Evolutionary conservation across 768 basidiomycete genomes (phyloP), one percentile per base, ranked within the genome.

Genomic region (Heimioporus sp.): DNA sequence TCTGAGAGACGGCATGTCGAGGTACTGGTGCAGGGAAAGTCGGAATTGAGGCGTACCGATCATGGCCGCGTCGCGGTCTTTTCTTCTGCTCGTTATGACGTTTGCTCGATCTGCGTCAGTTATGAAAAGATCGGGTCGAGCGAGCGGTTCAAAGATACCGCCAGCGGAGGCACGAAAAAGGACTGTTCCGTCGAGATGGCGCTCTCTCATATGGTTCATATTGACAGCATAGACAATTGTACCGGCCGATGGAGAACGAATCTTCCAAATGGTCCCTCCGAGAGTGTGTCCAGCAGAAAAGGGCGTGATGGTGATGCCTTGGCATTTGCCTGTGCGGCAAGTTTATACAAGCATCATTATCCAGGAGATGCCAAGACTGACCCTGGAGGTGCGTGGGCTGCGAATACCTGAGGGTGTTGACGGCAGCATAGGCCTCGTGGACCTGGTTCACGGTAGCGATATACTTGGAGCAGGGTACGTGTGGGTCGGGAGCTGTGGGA

Each of bases 211-310:
- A 68, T 99, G 97, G 67, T 98, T 98, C 75, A 98, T 78, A 59
- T 93, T 83, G 16, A 98, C 91, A 10, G 94, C 94, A 65, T 99
- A 98, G 21, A 98, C 75, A 32, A 98, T 87, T 4, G 97, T 98
- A 4, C 95, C 96, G 11, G 92, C 91, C 0, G 94, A 93, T 2
- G 97, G 94, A 0, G 95, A 98, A n/a, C 97, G 86, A 55, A 99
- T 89, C 66, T 98, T 98, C 94, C 94, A 98, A 56, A 99, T 90
- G 6, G 95, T 92, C 40, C 96, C 97, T 54, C 97, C 97, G 15
- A 99, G 80, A 0, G 92, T 92, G 68, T 98, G 95, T 0, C 96
- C 97, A 12, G 93, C 89, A 61, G 90, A 88, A 71, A 94, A 97
- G 1, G 97, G 93, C 16, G 94, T 95, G 56, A 99, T 90, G 2